Base-by-base conservation (phyloP, 1,284 basidiomycete genomes). In the Pseudozyma sp. region DNA sequence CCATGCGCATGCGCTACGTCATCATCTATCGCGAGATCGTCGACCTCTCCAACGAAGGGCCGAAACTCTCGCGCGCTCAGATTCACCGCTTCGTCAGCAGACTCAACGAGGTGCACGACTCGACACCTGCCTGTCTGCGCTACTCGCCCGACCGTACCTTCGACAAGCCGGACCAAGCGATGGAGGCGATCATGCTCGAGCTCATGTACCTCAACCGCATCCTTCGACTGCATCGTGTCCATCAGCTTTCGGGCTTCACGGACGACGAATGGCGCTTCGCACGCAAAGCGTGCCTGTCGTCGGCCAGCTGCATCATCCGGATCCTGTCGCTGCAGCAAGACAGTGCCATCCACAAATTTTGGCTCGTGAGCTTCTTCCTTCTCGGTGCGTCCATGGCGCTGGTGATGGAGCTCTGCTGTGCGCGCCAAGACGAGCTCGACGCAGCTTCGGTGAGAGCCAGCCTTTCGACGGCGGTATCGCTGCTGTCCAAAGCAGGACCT, bases 171-270 rank as follows among this genome's bases (percentile, higher is more conserved):
- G 55, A 75, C 46, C 58, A 68, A 47, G 59, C 56, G 13, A 80
- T 80, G 77, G 81, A 82, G 43, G 68, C 75, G 35, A 60, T 81
- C 33, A 74, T 79, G 55, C 79, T 82, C 43, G 68, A 78, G 37
- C 62, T 83, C 42, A 82, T 76, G 49, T 79, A 72, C n/a, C 79
- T 77, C 53, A 83, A 78, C 37, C 77, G 81, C n/a, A 65, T 81
- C 39, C 57, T 82, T 30, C 78, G 81, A 19, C 46, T 83, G 19
- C 81, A 83, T 63, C 74, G 81, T 17, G 79, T 80, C 8, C 77
- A 80, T 43, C 69, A 81, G 35, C 69, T 75, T 4, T 55, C 75
- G 13, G 81, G 81, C 10, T 79, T 79, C 43, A 65, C 63, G 44
- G 68, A 78, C 24, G 53, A 61, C 17, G 77, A 80, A 30, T 79